A percentile compares a stretch with the other conserved stretches of the same genome.
Evolutionary conservation across 192 early-diverging fungal species (phyloP).

Genomic region (Phlyctochytrium bullatum): DNA sequence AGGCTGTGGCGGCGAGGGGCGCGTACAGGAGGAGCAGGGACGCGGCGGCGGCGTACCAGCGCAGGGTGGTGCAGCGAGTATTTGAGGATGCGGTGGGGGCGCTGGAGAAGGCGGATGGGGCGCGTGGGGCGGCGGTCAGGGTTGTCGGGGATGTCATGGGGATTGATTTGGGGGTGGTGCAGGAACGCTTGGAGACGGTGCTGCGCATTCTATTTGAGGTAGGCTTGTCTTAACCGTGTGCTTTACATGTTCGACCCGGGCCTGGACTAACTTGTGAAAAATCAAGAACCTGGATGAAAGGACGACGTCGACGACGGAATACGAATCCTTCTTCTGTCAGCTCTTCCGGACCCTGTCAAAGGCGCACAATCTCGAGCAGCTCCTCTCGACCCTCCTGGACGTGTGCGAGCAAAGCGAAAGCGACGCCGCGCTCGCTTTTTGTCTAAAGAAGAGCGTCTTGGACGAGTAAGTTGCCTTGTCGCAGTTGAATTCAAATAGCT

Average conservation of each 20-base stretch:
- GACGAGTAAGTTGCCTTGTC: no score
- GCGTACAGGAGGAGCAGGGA: neutral
- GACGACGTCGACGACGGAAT: neutral
- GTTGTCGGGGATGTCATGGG: neutral
- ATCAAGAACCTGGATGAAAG: neutral
- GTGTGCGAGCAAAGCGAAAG: no score
- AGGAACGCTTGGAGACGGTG: neutral
- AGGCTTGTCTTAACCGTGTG: no score
- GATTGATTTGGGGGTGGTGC: neutral
- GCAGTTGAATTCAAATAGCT: no score
- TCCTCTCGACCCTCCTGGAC: no score
- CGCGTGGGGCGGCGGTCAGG: neutral
- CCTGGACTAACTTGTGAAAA: no score
- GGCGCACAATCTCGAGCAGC: constrained; percentile 19
- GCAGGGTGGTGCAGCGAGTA: neutral
- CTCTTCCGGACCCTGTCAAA: constrained; percentile 22
- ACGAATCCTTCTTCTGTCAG: constrained; percentile 5
- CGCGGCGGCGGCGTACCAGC: neutral
- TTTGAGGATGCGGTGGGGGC: neutral
- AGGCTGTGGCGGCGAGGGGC: neutral
- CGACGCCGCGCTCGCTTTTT: no score
- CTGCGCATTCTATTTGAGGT: neutral
- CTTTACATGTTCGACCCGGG: no score
- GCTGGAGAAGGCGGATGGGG: neutral
- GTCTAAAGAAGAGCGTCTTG: no score